Conservation (phyloP, 148 eudicot genomes). For the Cornus florida region DNA sequence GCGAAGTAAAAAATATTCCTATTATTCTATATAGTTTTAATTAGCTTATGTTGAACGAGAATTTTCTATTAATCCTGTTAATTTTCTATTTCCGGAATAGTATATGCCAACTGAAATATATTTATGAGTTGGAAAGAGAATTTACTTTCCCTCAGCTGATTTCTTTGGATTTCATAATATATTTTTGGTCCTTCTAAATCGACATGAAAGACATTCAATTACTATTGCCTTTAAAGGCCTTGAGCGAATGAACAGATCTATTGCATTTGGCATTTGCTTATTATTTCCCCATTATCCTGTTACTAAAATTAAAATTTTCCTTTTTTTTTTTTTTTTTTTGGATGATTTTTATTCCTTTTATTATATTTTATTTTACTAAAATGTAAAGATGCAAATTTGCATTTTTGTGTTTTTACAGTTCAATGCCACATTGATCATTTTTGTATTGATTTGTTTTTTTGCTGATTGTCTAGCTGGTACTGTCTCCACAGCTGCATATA, state of each 20-base stretch:
- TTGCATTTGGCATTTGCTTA: conserved; percentile 6
- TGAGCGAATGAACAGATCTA: background rate
- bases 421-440: conserved; percentile 3
- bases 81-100: background rate
- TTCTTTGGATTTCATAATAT: background rate
- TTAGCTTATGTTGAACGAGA: no score
- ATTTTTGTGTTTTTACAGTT: no score
- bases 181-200: background rate
- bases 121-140: background rate
- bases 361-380: no score
- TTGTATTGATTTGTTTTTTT: background rate
- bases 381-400: background rate
- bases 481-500: conserved; percentile 66
- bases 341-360: background rate
- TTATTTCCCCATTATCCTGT: background rate
- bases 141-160: background rate
- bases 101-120: background rate
- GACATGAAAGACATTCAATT: background rate
- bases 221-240: background rate
- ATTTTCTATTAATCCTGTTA: no score
- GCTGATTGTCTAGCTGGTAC: conserved; percentile 36
- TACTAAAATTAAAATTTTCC: background rate
- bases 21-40: no score
- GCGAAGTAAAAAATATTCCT: no score
- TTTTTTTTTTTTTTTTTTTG: background rate